Evolutionary conservation across 306 rosid genomes (phyloP).

Genomic region (Citrullus mucosospermus): DNA sequence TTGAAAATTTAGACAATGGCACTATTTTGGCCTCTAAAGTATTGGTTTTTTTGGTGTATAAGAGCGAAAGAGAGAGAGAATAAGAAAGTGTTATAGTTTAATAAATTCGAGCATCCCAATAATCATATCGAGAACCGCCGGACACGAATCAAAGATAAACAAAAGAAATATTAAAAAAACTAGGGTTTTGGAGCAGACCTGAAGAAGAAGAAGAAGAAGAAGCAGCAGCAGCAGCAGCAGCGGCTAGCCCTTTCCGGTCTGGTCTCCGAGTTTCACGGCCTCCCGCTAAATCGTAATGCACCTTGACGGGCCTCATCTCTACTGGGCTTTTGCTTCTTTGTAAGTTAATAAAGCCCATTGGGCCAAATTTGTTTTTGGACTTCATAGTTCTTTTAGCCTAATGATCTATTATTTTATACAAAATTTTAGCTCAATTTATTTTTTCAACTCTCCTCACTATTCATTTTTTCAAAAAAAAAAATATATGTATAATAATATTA

Average conservation of each 20-base stretch:
- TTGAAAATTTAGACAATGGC: not conserved
- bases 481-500: too few species aligned
- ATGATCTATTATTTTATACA: too few species aligned
- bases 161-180: not conserved
- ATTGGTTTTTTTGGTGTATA: not conserved
- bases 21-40: not conserved
- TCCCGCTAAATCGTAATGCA: not conserved
- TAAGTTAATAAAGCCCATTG: not conserved
- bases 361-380: not conserved
- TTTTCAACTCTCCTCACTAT: too few species aligned
- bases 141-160: not conserved
- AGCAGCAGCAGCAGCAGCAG: too few species aligned
- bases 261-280: not conserved
- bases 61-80: not conserved
- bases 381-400: not conserved
- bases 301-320: not conserved
- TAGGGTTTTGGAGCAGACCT: conserved; percentile 2
- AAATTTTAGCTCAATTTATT: too few species aligned
- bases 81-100: not conserved
- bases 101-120: not conserved
- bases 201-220: not conserved
- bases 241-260: not conserved
- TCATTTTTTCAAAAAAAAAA: too few species aligned
- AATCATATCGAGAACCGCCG: not conserved
- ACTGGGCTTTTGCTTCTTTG: not conserved